Percentiles rank a stretch among this genome's conserved stretches.
These are phyloP conservation scores for Cystobasidium sp. DNA, from an alignment of 1,284 basidiomycete species.

Conservation along the genomic window DNA sequence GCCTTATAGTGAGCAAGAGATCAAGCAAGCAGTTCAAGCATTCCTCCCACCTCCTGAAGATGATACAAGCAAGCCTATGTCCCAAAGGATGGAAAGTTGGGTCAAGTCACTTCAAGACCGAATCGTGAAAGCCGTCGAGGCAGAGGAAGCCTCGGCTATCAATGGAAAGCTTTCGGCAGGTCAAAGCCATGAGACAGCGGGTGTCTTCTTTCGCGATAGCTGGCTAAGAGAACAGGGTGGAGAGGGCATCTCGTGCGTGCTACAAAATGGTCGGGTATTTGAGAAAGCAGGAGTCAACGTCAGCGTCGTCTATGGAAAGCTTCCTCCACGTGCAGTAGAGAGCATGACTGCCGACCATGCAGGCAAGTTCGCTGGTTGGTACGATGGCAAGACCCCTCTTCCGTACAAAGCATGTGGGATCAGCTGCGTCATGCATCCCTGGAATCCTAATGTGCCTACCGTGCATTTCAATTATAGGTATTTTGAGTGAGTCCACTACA, in stretches of 20 bases:
- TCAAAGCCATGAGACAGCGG: conserved; percentile 50
- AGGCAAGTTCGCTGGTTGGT: conserved; percentile 64
- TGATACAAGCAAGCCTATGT: conserved; percentile 64
- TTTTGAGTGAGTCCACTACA: conserved; percentile 67
- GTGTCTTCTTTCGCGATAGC: conserved; percentile 78
- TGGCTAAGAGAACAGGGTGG: conserved; percentile 87
- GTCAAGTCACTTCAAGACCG: conserved; percentile 77
- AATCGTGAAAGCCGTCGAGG: conserved; percentile 79
- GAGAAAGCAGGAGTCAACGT: conserved; percentile 98
- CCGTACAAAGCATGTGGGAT: conserved; percentile 95
- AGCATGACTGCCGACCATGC: conserved; percentile 94
- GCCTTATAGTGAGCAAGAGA: conserved; percentile 22
- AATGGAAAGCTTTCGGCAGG: conserved; percentile 16
- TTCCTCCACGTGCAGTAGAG: conserved; percentile 84
- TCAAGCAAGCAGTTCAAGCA: neutral
- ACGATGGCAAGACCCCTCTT: conserved; percentile 63
- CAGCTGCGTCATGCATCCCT: conserved; percentile 89
- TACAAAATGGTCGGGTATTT: conserved; percentile 73
- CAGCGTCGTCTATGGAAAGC: conserved; percentile 83
- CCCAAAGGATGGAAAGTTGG: conserved; percentile 77
- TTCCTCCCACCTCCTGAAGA: conserved; percentile 43
- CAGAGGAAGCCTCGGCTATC: conserved; percentile 73
- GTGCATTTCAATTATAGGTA: conserved; percentile 97
- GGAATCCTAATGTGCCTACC: conserved; percentile 69
- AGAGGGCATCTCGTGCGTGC: conserved; percentile 83